phyloP scores from a whole-genome alignment of 192 early-diverging fungal species.

The Mortierella alpina region DNA sequence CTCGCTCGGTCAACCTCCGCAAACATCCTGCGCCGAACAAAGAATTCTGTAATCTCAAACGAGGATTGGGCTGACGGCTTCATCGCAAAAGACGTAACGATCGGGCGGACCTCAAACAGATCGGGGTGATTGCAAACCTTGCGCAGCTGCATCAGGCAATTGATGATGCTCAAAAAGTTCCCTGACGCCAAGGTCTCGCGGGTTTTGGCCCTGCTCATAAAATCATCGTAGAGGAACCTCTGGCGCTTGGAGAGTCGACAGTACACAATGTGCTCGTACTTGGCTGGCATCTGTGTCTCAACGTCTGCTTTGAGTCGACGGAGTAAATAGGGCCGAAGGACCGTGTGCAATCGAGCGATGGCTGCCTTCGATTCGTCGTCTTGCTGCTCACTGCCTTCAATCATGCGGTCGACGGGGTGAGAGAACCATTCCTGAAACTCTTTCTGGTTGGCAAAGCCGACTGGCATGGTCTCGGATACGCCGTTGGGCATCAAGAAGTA shows the following conservation, averaged over 20 bases:
- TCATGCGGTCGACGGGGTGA: conserved; percentile 84
- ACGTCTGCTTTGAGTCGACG: conserved; percentile 75
- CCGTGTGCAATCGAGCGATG: conserved; percentile 70
- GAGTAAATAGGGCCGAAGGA: conserved; percentile 71
- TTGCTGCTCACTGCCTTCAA: conserved; percentile 67
- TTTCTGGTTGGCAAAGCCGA: conserved; percentile 84
- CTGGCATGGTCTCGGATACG: conserved; percentile 66
- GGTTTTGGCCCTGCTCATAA: conserved; percentile 85
- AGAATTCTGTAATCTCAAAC: conserved; percentile 51
- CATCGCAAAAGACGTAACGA: conserved; percentile 72
- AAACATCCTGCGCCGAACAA: conserved; percentile 50
- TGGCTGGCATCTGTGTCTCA: conserved; percentile 74
- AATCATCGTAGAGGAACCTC: conserved; percentile 80
- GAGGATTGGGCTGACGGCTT: conserved; percentile 32
- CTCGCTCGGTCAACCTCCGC: conserved; percentile 37
- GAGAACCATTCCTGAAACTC: conserved; percentile 91
- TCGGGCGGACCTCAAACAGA: conserved; percentile 68
- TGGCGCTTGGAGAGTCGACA: conserved; percentile 78
- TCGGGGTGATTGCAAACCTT: conserved; percentile 69
- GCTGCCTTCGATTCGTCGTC: conserved; percentile 64
- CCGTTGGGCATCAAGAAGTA: conserved; percentile 88
- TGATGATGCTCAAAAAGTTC: conserved; percentile 81
- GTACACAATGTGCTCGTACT: conserved; percentile 75
- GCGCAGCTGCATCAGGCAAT: conserved; percentile 80
- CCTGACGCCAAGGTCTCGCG: conserved; percentile 76